Percentiles rank a stretch among this genome's conserved stretches.
phyloP scores from a whole-genome alignment of 2,329 filamentous ascomycete genomes.

The Sclerotinia borealis region DNA sequence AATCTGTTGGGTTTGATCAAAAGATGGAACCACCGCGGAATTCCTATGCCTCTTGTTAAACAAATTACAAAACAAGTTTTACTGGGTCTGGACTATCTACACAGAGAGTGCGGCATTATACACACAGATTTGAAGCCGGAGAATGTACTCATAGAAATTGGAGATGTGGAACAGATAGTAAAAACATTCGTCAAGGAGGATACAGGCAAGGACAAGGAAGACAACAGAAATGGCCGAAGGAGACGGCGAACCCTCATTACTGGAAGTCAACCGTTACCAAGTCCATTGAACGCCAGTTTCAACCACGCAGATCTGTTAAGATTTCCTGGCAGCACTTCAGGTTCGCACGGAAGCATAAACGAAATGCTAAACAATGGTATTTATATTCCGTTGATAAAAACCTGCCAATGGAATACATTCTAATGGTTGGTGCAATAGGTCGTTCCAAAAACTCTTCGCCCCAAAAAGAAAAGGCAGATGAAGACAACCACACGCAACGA shows the following conservation, averaged over 20 bases:
- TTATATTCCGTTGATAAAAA: conserved; percentile 36
- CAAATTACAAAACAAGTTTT: conserved; percentile 98
- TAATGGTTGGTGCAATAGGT: conserved; percentile 51
- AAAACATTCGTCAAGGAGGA: conserved; percentile 91
- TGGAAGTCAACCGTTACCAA: conserved; percentile 91
- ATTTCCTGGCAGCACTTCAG: conserved; percentile 50
- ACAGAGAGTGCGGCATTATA: conserved; percentile 97
- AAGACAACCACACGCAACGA: conserved; percentile 70
- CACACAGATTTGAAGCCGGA: conserved; percentile 97
- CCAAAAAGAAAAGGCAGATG: conserved; percentile 43
- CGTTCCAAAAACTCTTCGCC: conserved; percentile 38
- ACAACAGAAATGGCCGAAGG: conserved; percentile 84
- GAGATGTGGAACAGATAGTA: conserved; percentile 97
- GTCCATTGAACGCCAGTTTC: conserved; percentile 88
- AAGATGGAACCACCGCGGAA: conserved; percentile 95
- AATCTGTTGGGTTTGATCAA: conserved; percentile 94
- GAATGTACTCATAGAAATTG: conserved; percentile 97
- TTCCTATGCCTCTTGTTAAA: conserved; percentile 93
- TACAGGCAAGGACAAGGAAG: conserved; percentile 59
- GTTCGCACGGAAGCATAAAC: conserved; percentile 70
- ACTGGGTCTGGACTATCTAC: conserved; percentile 89
- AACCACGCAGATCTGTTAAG: conserved; percentile 65
- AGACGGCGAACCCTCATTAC: conserved; percentile 91
- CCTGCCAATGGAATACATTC: conserved; percentile 34
- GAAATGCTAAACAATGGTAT: conserved; percentile 78